Base-by-base conservation (phyloP, 225 moss, liverwort and hornwort species). In the Rhytidiadelphus loreus region DNA sequence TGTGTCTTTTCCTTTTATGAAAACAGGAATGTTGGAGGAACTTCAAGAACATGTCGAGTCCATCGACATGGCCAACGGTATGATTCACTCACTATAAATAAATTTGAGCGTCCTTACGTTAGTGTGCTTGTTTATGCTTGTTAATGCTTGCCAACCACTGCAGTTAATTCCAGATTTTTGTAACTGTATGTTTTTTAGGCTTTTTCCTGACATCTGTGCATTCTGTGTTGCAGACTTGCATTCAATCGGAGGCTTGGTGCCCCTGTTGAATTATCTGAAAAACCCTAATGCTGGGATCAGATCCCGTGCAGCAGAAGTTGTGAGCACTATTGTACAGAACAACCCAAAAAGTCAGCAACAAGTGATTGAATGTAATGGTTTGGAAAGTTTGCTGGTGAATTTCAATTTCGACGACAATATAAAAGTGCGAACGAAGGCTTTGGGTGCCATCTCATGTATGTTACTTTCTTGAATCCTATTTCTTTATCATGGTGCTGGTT, bases 21-120 rank as follows among this genome's bases (percentile, higher is more conserved):
- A 61, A 90, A 89, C 96, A 96, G 97, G 95, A 80, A 96, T 98
- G 98, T 93, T 98, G 72, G 98, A 96, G 93, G 98, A 98, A 91
- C 94, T 98, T 83, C 97, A 98, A 88, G 97, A 97, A 89, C 95
- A 97, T 85, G 97, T 98, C 74, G 98, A 98, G 88, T 97, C 97
- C n/a, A 98, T 98, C 62, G 98, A 97, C 73, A 95, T 95, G 97
- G 98, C 97, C 30, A 96, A 94, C 85, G 98, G 97, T 96, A 92
- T 57, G 85, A 80, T 58, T 88, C 52, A 39, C 61, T 83, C 26
- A 48, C 57, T 76, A 52, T 2, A 30, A 60, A 25, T 74, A 12
- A 52, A 33, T 62, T 78, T 88, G 52, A 89, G n/a, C 33, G 41
- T 83, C 17, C 39, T 29, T 63, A 66, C 39, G 12, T 16, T 56